Base-by-base conservation (phyloP, 345 rosid species). In the Clausena lansium region DNA sequence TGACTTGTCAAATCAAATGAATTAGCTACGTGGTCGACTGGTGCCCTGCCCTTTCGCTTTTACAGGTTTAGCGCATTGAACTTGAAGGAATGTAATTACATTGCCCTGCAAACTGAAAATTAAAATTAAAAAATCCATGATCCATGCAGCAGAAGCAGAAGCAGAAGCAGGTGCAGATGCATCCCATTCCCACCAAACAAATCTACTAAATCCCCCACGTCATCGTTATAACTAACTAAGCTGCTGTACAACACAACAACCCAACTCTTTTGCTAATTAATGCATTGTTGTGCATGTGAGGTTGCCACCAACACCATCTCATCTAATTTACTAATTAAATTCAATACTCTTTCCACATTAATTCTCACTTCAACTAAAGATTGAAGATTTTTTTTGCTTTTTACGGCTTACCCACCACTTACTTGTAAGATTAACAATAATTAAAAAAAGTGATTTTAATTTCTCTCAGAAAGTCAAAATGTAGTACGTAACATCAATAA, bases 261-360 rank as follows among this genome's bases (percentile, higher is more conserved):
- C 7, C 38, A 55, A 17, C n/a, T n/a, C 19, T n/a, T 19, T 25
- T 17, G 7, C 25, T 2, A 4, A 2, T 41, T 41, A 41, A 41
- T 41, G 50, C 50, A 2, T 41, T 10, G 19, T 57, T 80, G 0
- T 75, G 70, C 88, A 81, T 83, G 86, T 86, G 86, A 83, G 54
- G 13, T 65, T 67, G 76, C 78, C 71, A 80, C 85, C 82, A 13
- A 78, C 0, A 71, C 50, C 32, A 30, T 30, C 32, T n/a, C 47
- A 41, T 10, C 13, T 9, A 41, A 41, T 41, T 41, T 0, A 41
- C 10, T 41, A 41, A 41, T 41, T 10, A 11, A 41, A 41, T 41
- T 41, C 50, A 41, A 41, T 41, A 41, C 28, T 25, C 28, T 69
- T 30, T 57, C 25, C 25, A 67, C 30, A 25, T 75, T 14, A 33